phyloP scores from a whole-genome alignment of 2,329 filamentous ascomycete species.

The Orbilia quercus region DNA sequence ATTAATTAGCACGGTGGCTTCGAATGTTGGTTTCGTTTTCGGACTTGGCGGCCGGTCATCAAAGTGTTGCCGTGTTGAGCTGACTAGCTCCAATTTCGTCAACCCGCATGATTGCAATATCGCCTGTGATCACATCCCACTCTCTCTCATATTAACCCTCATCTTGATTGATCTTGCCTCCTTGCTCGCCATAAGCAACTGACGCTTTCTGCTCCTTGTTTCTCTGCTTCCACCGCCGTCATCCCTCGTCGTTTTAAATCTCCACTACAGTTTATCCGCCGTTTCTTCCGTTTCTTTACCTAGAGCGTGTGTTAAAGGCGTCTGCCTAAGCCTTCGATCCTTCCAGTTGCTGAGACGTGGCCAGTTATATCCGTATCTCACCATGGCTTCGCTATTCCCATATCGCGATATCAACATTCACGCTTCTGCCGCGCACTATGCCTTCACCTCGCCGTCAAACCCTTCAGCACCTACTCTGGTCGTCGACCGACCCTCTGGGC shows the following conservation, averaged over 20 bases:
- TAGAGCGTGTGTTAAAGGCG: background rate
- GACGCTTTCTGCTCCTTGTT: background rate
- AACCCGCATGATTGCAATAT: slow-evolving; percentile 42
- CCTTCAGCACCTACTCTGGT: slow-evolving; percentile 87
- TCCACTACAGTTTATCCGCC: no score
- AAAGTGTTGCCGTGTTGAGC: slow-evolving; percentile 44
- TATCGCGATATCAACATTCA: slow-evolving; percentile 98
- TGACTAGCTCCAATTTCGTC: slow-evolving; percentile 46
- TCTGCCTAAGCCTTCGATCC: background rate
- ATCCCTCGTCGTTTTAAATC: no score
- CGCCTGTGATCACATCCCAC: slow-evolving; percentile 34
- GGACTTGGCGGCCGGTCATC: slow-evolving; percentile 32
- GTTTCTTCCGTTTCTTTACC: background rate
- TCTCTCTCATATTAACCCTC: slow-evolving; percentile 16
- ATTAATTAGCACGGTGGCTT: background rate
- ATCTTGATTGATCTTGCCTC: background rate
- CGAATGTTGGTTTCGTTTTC: background rate
- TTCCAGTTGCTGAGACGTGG: slow-evolving; percentile 42
- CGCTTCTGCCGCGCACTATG: slow-evolving; percentile 89
- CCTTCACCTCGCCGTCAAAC: slow-evolving; percentile 94
- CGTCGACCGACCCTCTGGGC: slow-evolving; percentile 90
- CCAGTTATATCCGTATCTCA: slow-evolving; percentile 57
- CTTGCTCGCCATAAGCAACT: background rate
- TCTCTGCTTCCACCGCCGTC: background rate
- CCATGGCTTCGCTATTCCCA: slow-evolving; percentile 71